Evolutionary conservation across 1,284 basidiomycete species (phyloP).

Genomic region (Cutaneotrichosporon cyanovorans): DNA sequence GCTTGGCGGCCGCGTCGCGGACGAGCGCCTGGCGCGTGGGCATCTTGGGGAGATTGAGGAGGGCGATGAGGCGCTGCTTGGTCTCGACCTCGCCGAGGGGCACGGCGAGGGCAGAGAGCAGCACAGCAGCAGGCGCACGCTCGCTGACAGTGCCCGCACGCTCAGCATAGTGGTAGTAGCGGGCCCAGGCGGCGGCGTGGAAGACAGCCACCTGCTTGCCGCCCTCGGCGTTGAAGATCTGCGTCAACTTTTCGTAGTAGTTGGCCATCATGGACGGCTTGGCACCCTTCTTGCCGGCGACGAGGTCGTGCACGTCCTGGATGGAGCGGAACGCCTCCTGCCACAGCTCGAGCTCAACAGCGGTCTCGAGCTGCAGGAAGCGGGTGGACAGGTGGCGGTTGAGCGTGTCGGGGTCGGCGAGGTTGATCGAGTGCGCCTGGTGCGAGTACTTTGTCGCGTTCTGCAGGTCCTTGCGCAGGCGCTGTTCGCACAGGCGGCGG

Average conservation of each 20-base stretch:
- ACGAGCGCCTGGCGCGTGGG: conserved; percentile 82
- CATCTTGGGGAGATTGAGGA: conserved; percentile 76
- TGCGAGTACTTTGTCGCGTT: conserved; percentile 95
- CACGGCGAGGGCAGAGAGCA: conserved; percentile 87
- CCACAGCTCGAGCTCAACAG: conserved; percentile 97
- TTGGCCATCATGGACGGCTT: conserved; percentile 96
- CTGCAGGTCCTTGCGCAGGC: conserved; percentile 81
- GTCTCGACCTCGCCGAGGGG: conserved; percentile 69
- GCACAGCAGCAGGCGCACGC: conserved; percentile 81
- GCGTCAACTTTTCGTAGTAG: conserved; percentile 97
- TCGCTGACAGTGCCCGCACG: conserved; percentile 62
- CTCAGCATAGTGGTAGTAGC: conserved; percentile 57
- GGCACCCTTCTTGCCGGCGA: conserved; percentile 74
- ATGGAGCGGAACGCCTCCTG: conserved; percentile 98
- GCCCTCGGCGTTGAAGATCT: conserved; percentile 65
- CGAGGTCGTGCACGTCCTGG: conserved; percentile 94
- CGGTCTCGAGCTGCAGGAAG: conserved; percentile 95
- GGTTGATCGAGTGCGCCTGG: conserved; percentile 95
- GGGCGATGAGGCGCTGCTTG: conserved; percentile 71
- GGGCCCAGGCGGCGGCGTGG: conserved; percentile 93
- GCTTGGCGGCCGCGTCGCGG: conserved; percentile 76
- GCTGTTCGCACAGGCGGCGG: conserved; percentile 88
- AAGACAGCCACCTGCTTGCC: conserved; percentile 74
- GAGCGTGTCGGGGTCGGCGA: conserved; percentile 90
- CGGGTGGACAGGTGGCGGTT: conserved; percentile 97